These are phyloP conservation scores for Clitocybe nebularis DNA, from an alignment of 1,284 basidiomycete species.

Conservation along the genomic window DNA sequence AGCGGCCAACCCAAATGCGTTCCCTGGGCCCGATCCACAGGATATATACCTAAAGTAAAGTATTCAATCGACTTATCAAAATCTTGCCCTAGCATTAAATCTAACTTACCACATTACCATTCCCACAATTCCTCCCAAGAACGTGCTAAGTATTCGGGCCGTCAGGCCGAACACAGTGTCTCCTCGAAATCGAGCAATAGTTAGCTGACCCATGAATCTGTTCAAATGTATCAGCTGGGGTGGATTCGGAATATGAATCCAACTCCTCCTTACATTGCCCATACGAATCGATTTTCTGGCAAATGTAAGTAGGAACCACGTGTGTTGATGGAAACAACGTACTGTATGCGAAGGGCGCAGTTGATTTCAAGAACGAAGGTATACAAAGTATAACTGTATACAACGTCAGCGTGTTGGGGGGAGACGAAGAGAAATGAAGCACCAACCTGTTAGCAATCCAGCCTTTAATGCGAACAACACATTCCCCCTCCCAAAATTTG, in stretches of 20 bases:
- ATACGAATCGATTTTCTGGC: constrained; percentile 50
- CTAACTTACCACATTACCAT: constrained; percentile 61
- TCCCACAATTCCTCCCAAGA: constrained; percentile 68
- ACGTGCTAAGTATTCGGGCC: constrained; percentile 62
- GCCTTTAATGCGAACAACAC: constrained; percentile 78
- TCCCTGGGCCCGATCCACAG: constrained; percentile 60
- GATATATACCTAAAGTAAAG: constrained; percentile 63
- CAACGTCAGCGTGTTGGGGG: background rate
- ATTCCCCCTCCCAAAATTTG: constrained; percentile 51
- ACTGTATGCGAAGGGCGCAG: constrained; percentile 61
- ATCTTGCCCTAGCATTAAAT: constrained; percentile 10
- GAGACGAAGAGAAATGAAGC: background rate
- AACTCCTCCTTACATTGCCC: constrained; percentile 50
- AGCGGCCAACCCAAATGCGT: constrained; percentile 71
- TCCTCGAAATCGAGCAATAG: constrained; percentile 66
- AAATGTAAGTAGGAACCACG: background rate
- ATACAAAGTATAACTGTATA: constrained; percentile 51
- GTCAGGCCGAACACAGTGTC: constrained; percentile 73
- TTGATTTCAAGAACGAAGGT: constrained; percentile 54
- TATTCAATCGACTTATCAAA: background rate
- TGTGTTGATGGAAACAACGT: constrained; percentile 19
- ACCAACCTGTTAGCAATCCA: constrained; percentile 56
- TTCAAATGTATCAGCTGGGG: background rate
- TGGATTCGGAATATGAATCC: background rate
- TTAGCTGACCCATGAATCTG: constrained; percentile 72